Conservation (phyloP, 768 basidiomycete species). For the Suillus variegatus region DNA sequence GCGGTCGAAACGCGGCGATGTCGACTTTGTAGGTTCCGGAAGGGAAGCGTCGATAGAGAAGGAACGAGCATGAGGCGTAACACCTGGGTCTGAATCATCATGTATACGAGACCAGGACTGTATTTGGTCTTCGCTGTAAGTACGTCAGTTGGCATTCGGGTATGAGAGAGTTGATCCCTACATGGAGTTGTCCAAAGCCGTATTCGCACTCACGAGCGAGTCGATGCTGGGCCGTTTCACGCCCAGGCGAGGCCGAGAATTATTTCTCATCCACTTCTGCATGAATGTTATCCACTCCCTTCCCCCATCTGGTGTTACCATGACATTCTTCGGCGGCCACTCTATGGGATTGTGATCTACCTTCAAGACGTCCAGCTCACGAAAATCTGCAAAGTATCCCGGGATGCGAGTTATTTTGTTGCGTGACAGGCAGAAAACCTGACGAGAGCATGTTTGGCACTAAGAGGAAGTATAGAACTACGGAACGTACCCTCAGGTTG, state of each 20-base stretch:
- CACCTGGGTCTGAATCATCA: conserved; percentile 36
- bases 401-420: conserved; percentile 86
- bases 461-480: not conserved
- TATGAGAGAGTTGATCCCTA: conserved; percentile 13
- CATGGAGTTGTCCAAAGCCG: conserved; percentile 35
- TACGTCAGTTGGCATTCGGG: conserved; percentile 10
- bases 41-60: conserved; percentile 63
- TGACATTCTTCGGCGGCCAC: conserved; percentile 77
- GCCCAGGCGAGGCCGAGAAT: conserved; percentile 36
- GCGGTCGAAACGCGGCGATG: conserved; percentile 34
- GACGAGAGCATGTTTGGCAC: conserved; percentile 11
- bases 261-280: conserved; percentile 74
- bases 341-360: conserved; percentile 91
- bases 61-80: conserved; percentile 55
- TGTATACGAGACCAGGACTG: conserved; percentile 48
- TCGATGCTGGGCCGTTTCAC: conserved; percentile 45
- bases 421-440: conserved; percentile 86
- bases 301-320: conserved; percentile 54
- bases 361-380: conserved; percentile 74
- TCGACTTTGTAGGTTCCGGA: conserved; percentile 26
- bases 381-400: conserved; percentile 72
- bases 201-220: conserved; percentile 48
- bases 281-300: conserved; percentile 72
- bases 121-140: conserved; percentile 39
- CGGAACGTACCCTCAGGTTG: conserved; percentile 63